Base-by-base conservation (phyloP, 805 yeast species). In the Lipomyces lipofer region DNA sequence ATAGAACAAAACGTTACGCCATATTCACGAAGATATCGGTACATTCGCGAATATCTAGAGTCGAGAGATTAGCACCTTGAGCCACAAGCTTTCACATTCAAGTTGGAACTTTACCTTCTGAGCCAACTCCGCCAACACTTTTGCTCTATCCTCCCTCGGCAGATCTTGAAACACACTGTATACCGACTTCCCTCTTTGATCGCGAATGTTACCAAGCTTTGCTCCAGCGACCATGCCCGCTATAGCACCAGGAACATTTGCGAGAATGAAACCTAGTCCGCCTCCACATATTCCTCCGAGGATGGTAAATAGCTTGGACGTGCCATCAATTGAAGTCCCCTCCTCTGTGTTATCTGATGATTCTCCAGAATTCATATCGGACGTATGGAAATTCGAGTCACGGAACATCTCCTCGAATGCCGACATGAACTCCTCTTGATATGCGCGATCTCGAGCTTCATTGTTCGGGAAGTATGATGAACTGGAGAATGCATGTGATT, bases 191-290 rank as follows among this genome's bases (percentile, higher is more conserved):
- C 63, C 63, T 19, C 51, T 52, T 9, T 29, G 13, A 36, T 62
- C 65, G 24, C 65, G 35, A 15, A 62, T 52, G 36, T 49, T 59
- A 2, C 65, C 65, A 32, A 62, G 52, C 29, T 54, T 50, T 1
- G 62, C 60, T 15, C 65, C 65, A n/a, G 58, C 48, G 32, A 57
- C 65, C 21, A 46, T 40, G 0, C 65, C 65, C 7, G 65, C 64
- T 15, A 62, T 24, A 6, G 64, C 65, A 15, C 65, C 65, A 3
- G 65, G 65, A 15, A 62, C 46, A 30, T 62, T 62, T 15, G 60
- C 65, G 29, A 62, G 35, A 17, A 62, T 62, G 43, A 62, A 62
- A n/a, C 65, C 65, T 2, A 62, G 43, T 19, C 52, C 62, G 1
- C 60, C 56, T 15, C 65, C 65, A 1, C 60, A 52, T 8, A 51